phyloP scores from a whole-genome alignment of 164 flowering plant genomes.

The Nelumbo lutea region DNA sequence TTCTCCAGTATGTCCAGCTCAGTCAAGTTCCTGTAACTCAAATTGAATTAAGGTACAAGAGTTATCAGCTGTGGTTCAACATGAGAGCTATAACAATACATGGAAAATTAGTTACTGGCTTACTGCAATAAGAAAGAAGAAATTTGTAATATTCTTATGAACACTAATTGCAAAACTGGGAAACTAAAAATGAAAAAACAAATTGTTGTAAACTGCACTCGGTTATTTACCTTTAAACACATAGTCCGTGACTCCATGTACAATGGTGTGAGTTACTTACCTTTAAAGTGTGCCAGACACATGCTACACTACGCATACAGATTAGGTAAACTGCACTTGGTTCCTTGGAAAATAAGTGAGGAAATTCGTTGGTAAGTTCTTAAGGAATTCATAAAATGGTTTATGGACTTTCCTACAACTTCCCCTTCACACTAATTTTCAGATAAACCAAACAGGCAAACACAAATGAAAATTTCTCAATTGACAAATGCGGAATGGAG shows the following conservation, averaged over 20 bases:
- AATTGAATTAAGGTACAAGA: neutral
- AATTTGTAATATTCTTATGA: constrained; percentile 5
- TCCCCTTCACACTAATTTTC: neutral
- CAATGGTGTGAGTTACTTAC: neutral
- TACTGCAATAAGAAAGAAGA: neutral
- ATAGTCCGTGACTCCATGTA: neutral
- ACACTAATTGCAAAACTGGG: constrained; percentile 36
- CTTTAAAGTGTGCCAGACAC: neutral
- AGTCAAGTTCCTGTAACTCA: constrained; percentile 42
- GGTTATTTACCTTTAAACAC: no score
- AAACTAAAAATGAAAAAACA: constrained; percentile 45
- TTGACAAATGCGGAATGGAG: neutral
- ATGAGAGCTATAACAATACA: neutral
- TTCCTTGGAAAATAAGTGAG: neutral
- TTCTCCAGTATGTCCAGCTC: constrained; percentile 64
- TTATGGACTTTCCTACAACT: no score
- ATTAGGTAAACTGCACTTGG: neutral
- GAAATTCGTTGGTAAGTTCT: neutral
- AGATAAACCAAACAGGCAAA: neutral
- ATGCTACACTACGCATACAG: neutral
- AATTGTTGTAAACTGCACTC: constrained; percentile 18
- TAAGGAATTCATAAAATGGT: no score
- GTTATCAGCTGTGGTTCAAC: neutral
- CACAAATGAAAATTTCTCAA: neutral
- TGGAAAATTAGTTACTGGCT: neutral